Evolutionary conservation across 345 rosid species (phyloP).

Genomic region (Fremontodendron californicum): DNA sequence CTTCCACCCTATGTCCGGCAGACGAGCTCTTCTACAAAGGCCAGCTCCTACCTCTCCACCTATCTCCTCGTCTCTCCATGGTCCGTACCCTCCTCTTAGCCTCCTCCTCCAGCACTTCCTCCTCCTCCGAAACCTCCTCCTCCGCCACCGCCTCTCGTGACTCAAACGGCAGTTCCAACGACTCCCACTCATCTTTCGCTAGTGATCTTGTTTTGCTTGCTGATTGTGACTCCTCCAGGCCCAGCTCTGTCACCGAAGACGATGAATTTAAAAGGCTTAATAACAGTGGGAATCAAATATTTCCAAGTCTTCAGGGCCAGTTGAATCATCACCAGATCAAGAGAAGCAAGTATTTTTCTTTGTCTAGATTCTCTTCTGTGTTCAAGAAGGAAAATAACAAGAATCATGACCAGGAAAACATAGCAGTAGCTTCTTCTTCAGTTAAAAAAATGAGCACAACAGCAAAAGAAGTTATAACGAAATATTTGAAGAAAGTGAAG

Average conservation of each 20-base stretch:
- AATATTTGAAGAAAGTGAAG: conserved; percentile 86
- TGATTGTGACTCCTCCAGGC: conserved; percentile 72
- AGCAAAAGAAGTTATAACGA: conserved; percentile 76
- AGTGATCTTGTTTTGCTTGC: conserved; percentile 44
- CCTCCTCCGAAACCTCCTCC: conserved; percentile 51
- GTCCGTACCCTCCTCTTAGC: conserved; percentile 82
- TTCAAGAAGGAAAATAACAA: conserved; percentile 64
- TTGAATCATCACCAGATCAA: conserved; percentile 29
- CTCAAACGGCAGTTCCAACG: conserved; percentile 74
- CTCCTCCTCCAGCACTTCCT: conserved; percentile 71
- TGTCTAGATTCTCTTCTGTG: conserved; percentile 78
- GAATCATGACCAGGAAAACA: conserved; percentile 25
- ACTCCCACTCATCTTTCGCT: conserved; percentile 55
- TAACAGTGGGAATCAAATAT: conserved; percentile 9
- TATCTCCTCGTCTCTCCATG: conserved; percentile 86
- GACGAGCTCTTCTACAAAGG: conserved; percentile 99
- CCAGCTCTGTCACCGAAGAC: conserved; percentile 77
- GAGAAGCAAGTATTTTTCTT: conserved; percentile 55
- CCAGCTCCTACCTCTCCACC: conserved; percentile 91
- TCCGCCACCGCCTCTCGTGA: conserved; percentile 62
- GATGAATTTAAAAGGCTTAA: conserved; percentile 50
- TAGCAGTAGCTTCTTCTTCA: conserved; percentile 26
- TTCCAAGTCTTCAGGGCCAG: conserved; percentile 8
- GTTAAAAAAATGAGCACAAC: conserved; percentile 72
- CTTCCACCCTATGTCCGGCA: conserved; percentile 72